phyloP scores from a whole-genome alignment of 495 filamentous ascomycete species.

The Podospora pseudopauciseta region DNA sequence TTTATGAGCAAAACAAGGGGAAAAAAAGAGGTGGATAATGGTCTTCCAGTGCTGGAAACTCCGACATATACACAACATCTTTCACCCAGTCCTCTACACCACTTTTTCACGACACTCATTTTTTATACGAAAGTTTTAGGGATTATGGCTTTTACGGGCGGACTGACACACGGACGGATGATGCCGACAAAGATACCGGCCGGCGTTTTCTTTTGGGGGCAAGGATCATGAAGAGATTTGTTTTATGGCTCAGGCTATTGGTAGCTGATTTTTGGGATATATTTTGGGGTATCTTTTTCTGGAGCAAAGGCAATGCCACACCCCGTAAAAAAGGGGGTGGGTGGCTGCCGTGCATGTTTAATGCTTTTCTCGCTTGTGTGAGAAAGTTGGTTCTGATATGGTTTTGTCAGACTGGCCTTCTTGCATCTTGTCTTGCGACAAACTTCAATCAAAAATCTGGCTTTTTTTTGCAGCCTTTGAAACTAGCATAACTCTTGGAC shows the following conservation, averaged over 20 bases:
- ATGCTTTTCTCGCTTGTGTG: background rate
- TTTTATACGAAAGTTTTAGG: background rate
- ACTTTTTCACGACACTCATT: conserved; percentile 4
- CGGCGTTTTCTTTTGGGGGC: background rate
- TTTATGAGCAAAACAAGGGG: conserved; percentile 5
- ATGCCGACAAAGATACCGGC: background rate
- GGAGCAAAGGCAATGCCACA: background rate
- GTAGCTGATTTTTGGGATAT: background rate
- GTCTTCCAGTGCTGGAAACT: conserved; percentile 7
- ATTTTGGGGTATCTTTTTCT: background rate
- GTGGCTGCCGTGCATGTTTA: background rate
- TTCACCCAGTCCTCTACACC: background rate
- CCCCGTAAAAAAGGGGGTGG: background rate
- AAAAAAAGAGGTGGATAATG: conserved; percentile 1
- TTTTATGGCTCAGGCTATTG: background rate
- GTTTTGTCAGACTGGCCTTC: background rate
- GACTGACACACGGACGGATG: background rate
- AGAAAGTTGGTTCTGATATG: background rate
- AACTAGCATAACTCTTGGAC: background rate
- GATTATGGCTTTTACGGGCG: background rate
- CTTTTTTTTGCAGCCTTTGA: background rate
- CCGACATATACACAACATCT: background rate
- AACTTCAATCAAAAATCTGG: background rate
- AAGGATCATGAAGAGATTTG: background rate
- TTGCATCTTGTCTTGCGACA: background rate